Conservation (phyloP, 2,329 filamentous ascomycete genomes). For the Ramichloridium luteum region DNA sequence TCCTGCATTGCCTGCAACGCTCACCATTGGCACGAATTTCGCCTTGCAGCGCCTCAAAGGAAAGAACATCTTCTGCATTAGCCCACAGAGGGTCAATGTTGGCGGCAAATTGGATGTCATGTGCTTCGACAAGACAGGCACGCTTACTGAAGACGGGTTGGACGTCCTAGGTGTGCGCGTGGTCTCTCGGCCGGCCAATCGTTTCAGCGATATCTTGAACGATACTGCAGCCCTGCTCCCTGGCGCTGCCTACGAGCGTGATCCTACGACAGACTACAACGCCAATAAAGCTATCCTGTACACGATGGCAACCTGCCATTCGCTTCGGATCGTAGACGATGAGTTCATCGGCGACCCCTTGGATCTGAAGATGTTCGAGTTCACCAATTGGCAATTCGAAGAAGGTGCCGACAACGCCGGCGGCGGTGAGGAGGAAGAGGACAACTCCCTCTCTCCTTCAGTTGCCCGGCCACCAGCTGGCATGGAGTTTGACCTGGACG, state of each 20-base stretch:
- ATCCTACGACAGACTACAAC: slow-evolving; percentile 48
- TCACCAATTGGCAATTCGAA: slow-evolving; percentile 83
- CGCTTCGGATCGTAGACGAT: slow-evolving; percentile 70
- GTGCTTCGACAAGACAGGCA: slow-evolving; percentile 99
- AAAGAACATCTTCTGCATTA: slow-evolving; percentile 94
- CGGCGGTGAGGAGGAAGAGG: slow-evolving; percentile 60
- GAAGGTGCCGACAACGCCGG: slow-evolving; percentile 61
- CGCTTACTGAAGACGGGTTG: slow-evolving; percentile 86
- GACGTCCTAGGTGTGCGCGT: slow-evolving; percentile 84
- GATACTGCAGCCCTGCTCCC: slow-evolving; percentile 50
- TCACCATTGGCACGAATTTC: slow-evolving; percentile 95
- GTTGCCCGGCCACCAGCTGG: slow-evolving; percentile 67
- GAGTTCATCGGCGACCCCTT: slow-evolving; percentile 88
- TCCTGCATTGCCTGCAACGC: slow-evolving; percentile 81
- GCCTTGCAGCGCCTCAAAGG: slow-evolving; percentile 74
- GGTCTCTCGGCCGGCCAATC: slow-evolving; percentile 49
- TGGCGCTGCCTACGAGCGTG: slow-evolving; percentile 42
- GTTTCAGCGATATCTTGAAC: slow-evolving; percentile 65
- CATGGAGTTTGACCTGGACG: slow-evolving; percentile 45
- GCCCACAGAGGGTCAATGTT: slow-evolving; percentile 91
- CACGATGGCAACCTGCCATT: slow-evolving; percentile 96
- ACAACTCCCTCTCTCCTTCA: slow-evolving; percentile 67
- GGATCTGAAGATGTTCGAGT: slow-evolving; percentile 97
- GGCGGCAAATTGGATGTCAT: slow-evolving; percentile 91
- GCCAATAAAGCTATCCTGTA: slow-evolving; percentile 63